phyloP scores from a whole-genome alignment of 169 alveolate genomes.

The Plasmodium sp. region DNA sequence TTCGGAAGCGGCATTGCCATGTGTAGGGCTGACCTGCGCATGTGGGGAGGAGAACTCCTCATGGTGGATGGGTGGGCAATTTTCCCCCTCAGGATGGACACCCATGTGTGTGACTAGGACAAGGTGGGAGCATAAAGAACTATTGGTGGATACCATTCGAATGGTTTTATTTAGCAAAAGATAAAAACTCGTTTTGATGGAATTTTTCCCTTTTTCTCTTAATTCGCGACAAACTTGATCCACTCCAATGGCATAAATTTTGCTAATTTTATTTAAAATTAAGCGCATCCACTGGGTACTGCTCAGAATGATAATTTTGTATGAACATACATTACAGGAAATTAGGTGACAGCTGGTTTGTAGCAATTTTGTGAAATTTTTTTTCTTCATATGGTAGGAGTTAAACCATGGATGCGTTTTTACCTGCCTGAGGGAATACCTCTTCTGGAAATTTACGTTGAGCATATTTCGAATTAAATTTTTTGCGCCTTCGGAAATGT shows the following conservation, averaged over 20 bases:
- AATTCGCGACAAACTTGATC: neutral
- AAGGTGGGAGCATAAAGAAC: conserved; percentile 1
- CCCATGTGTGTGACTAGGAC: neutral
- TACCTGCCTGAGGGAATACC: conserved; percentile 21
- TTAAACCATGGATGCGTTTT: conserved; percentile 55
- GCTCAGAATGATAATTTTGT: conserved; percentile 3
- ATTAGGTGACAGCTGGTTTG: conserved; percentile 18
- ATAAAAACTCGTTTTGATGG: conserved; percentile 24
- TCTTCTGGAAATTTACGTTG: conserved; percentile 56
- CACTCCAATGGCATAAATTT: conserved; percentile 3
- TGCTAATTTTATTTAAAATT: conserved; percentile 18
- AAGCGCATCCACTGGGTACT: conserved; percentile 8
- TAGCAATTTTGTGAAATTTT: neutral
- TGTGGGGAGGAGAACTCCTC: neutral
- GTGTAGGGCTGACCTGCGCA: neutral
- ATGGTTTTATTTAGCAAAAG: conserved; percentile 47
- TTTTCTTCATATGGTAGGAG: conserved; percentile 13
- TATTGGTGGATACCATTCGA: conserved; percentile 6
- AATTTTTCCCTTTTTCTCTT: conserved; percentile 13
- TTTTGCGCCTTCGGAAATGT: conserved; percentile 49
- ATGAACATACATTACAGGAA: conserved; percentile 36
- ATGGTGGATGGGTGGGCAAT: neutral
- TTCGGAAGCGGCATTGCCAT: neutral
- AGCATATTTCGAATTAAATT: conserved; percentile 66
- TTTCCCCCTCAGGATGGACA: neutral